Percentiles rank a stretch among this genome's conserved stretches.
Evolutionary conservation across 805 yeast species (phyloP).

Genomic region (Saturnispora besseyi): DNA sequence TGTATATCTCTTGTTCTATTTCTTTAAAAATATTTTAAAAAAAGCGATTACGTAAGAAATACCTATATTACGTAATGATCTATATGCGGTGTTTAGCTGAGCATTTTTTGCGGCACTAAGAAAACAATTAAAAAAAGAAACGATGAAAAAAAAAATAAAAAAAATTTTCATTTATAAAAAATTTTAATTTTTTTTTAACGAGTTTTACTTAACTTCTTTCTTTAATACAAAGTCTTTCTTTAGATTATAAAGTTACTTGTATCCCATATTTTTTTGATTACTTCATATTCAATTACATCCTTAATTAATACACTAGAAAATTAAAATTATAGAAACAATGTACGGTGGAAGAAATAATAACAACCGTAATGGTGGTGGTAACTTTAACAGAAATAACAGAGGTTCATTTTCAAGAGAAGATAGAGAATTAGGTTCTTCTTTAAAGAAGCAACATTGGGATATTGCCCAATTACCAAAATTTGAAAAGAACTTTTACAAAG

Average conservation of each 20-base stretch:
- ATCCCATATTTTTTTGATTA: neutral
- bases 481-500: slow-evolving; percentile 90
- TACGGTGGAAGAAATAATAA: slow-evolving; percentile 3
- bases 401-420: slow-evolving; percentile 32
- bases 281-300: neutral
- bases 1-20: no score
- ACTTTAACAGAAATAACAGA: slow-evolving; percentile 28
- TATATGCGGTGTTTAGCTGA: neutral
- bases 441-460: slow-evolving; percentile 78
- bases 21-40: no score
- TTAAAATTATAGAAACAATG: neutral
- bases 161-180: neutral
- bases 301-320: neutral
- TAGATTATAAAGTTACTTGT: neutral
- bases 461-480: slow-evolving; percentile 69
- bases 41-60: no score
- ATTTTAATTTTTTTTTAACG: neutral
- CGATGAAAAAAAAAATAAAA: neutral
- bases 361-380: slow-evolving; percentile 2
- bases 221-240: neutral
- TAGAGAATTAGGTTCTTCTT: slow-evolving; percentile 42
- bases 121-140: neutral
- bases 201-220: neutral
- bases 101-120: neutral
- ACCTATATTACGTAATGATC: neutral